Conservation (phyloP, 1,284 basidiomycete genomes). For the Neolentinus lepideus region DNA sequence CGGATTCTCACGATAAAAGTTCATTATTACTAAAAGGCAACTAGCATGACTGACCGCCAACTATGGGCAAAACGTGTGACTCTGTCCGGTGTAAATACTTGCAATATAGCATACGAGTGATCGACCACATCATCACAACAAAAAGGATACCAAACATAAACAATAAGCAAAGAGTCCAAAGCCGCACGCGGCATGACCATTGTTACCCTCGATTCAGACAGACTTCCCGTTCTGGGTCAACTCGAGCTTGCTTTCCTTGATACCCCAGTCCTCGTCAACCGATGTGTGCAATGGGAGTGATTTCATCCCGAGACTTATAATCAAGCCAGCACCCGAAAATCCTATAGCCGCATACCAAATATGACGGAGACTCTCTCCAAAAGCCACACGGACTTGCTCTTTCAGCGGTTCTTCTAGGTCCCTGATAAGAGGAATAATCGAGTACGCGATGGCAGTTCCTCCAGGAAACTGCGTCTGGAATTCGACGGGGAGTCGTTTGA, state of each 20-base stretch:
- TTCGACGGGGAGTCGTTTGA: constrained; percentile 12
- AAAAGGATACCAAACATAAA: too few relatives aligned
- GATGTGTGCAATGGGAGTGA: constrained; percentile 7
- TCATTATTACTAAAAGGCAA: too few relatives aligned
- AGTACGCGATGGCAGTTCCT: constrained; percentile 16
- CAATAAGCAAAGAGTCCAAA: too few relatives aligned
- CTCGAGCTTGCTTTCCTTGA: not conserved
- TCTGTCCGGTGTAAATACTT: too few relatives aligned
- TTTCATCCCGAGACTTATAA: constrained; percentile 8
- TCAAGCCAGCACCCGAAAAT: constrained; percentile 7
- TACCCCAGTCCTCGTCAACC: not conserved
- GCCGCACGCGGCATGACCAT: not conserved
- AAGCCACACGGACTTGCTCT: constrained; percentile 12
- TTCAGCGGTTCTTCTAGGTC: constrained; percentile 14
- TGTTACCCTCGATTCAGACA: not conserved
- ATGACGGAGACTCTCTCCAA: constrained; percentile 11
- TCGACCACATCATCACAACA: too few relatives aligned
- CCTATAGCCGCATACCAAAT: constrained; percentile 14
- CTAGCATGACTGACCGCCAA: too few relatives aligned
- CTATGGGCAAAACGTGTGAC: too few relatives aligned
- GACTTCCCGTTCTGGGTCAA: not conserved
- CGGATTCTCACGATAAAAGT: too few relatives aligned
- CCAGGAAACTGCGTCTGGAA: constrained; percentile 15
- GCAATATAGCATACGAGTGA: too few relatives aligned
- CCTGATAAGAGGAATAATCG: constrained; percentile 19